Evolutionary conservation across 345 rosid species (phyloP).

Genomic region (Euclidium syriacum): DNA sequence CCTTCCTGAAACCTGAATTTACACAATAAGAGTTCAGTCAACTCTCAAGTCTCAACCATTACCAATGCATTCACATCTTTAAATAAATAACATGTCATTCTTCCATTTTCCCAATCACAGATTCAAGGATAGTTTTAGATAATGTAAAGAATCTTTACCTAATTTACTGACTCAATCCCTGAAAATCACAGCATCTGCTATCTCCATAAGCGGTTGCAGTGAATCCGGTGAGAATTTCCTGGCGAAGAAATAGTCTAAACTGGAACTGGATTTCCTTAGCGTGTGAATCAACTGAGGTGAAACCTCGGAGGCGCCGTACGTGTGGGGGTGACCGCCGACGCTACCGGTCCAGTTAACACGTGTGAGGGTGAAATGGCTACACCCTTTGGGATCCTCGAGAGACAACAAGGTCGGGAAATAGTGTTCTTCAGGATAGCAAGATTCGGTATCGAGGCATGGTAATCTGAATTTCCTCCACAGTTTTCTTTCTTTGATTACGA

Average conservation of each 20-base stretch:
- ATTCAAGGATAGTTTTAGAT: too few relatives aligned
- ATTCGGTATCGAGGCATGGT: conserved; percentile 48
- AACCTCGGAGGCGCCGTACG: conserved; percentile 44
- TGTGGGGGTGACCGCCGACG: conserved; percentile 66
- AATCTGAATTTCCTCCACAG: conserved; percentile 74
- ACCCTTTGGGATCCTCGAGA: conserved; percentile 59
- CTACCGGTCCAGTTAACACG: conserved; percentile 83
- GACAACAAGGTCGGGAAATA: conserved; percentile 81
- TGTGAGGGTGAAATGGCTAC: conserved; percentile 61
- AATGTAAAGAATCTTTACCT: not conserved
- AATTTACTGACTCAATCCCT: conserved; percentile 38
- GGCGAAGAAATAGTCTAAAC: conserved; percentile 57
- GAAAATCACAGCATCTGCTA: conserved; percentile 60
- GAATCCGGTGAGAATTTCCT: conserved; percentile 73
- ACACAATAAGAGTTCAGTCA: too few relatives aligned
- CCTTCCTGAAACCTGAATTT: not conserved
- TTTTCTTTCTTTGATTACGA: conserved; percentile 51
- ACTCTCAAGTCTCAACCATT: too few relatives aligned
- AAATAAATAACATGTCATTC: too few relatives aligned
- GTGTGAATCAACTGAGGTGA: conserved; percentile 41
- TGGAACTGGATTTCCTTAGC: conserved; percentile 49
- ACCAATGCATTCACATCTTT: too few relatives aligned
- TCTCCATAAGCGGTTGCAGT: conserved; percentile 57
- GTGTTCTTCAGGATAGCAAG: conserved; percentile 89
- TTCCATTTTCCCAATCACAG: not conserved